Evolutionary conservation across 2,329 filamentous ascomycete genomes (phyloP), one percentile per base, ranked within the genome.

Genomic region (Capronia epimyces): DNA sequence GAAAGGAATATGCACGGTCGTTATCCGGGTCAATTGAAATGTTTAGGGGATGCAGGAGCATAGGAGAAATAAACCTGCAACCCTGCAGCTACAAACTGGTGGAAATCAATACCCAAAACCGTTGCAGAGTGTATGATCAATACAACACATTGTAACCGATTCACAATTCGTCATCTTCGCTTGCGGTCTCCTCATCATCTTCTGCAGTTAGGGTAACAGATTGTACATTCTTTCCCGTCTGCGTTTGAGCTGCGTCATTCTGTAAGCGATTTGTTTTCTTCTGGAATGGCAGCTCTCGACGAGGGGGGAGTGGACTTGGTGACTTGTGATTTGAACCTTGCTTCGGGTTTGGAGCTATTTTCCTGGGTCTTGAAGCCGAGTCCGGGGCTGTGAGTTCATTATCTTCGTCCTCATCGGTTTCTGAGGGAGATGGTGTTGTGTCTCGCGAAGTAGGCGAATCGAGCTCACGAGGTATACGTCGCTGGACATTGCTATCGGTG

Each of bases 161-260:
- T 59, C 57, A 61, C 53, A 62, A 48, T 42, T 62, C 59, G 24
- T 57, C 53, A 48, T 56, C 58, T 49, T 62, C 59, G 20, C 58
- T 60, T 18, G 55, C 58, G 2, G 55, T 58, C 37, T 58, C 60
- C 22, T 55, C 60, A 22, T 55, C 48, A 47, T 62, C 45, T 56
- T 67, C 55, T 16, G 46, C 31, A 32, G 41, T 2, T 5, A 18
- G 20, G 40, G 22, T 15, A 24, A 39, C n/a, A 32, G 3, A 3
- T 32, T 32, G 34, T 7, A 32, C 6, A 27, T n/a, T 37, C 20
- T 40, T 31, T 15, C 5, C 13, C 16, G 8, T 15, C 39, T 43
- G 27, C 15, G 25, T 16, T 15, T 31, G 37, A 12, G 18, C 22
- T 13, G 10, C 16, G 25, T 7, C 32, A 2, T 20, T 18, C 13